phyloP scores from a whole-genome alignment of 2,329 filamentous ascomycete genomes.

The Exophiala phaeomuriformis region DNA sequence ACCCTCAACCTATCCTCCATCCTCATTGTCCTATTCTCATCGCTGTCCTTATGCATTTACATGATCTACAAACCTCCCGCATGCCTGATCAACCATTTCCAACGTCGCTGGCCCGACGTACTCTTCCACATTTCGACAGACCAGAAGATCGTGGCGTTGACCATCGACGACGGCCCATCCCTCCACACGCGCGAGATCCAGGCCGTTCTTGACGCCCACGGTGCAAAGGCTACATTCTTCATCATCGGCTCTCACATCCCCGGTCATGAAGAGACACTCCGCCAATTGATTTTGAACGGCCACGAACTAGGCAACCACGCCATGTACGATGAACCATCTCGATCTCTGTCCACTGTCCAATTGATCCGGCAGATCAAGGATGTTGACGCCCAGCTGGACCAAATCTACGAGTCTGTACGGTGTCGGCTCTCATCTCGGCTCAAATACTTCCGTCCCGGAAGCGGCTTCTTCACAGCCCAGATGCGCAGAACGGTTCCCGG shows the following conservation, averaged over 20 bases:
- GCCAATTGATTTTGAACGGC: conserved; percentile 52
- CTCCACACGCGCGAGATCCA: conserved; percentile 64
- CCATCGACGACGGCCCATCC: conserved; percentile 80
- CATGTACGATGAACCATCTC: conserved; percentile 75
- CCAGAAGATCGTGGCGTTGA: conserved; percentile 67
- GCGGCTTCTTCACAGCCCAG: conserved; percentile 67
- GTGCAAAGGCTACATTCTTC: conserved; percentile 76
- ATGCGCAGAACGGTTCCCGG: conserved; percentile 57
- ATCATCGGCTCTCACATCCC: conserved; percentile 72
- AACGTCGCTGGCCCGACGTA: conserved; percentile 66
- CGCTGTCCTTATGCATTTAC: conserved; percentile 48
- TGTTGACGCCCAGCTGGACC: conserved; percentile 56
- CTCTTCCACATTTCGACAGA: conserved; percentile 60
- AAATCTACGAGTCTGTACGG: conserved; percentile 44
- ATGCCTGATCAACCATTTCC: conserved; percentile 63
- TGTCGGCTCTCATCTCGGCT: conserved; percentile 34
- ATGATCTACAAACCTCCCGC: conserved; percentile 72
- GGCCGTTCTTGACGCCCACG: conserved; percentile 56
- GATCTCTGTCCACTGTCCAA: conserved; percentile 50
- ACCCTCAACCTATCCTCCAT: neutral
- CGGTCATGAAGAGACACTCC: conserved; percentile 49
- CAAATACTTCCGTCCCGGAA: conserved; percentile 74
- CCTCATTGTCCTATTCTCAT: conserved; percentile 16
- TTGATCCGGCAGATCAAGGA: conserved; percentile 56
- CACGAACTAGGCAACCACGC: conserved; percentile 81